phyloP scores from a whole-genome alignment of 1,284 basidiomycete genomes.

The Gymnopus androsaceus region DNA sequence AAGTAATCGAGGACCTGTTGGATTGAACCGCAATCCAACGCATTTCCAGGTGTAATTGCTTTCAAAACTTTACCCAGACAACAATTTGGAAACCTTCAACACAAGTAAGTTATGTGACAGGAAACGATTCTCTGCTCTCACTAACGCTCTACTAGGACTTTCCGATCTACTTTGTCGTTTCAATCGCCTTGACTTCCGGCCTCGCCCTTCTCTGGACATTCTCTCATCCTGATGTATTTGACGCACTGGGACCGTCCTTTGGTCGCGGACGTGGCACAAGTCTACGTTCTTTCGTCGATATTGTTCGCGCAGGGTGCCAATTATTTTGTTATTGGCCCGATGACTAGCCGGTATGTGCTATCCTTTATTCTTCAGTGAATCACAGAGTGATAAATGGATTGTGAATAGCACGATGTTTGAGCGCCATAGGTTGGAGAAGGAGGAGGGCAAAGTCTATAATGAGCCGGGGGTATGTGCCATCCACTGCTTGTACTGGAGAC shows the following conservation, averaged over 20 bases:
- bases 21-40: neutral
- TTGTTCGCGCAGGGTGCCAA: slow-evolving; percentile 57
- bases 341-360: slow-evolving; percentile 63
- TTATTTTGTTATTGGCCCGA: slow-evolving; percentile 60
- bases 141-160: too few relatives aligned
- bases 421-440: slow-evolving; percentile 72
- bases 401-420: slow-evolving; percentile 64
- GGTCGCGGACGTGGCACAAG: slow-evolving; percentile 69
- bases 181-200: slow-evolving; percentile 54
- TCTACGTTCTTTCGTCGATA: slow-evolving; percentile 58
- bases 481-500: neutral
- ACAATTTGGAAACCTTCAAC: slow-evolving; percentile 77
- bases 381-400: neutral
- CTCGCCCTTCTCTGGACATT: slow-evolving; percentile 66
- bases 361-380: slow-evolving; percentile 2
- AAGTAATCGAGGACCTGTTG: slow-evolving; percentile 14
- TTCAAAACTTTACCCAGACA: slow-evolving; percentile 58
- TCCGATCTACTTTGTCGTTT: slow-evolving; percentile 74
- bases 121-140: too few relatives aligned
- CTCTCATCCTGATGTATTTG: slow-evolving; percentile 64
- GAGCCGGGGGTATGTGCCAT: slow-evolving; percentile 55
- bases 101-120: too few relatives aligned
- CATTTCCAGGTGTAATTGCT: slow-evolving; percentile 55
- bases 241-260: slow-evolving; percentile 48
- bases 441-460: slow-evolving; percentile 69